Base-by-base conservation (phyloP, 768 basidiomycete species). In the Lactarius tabidus region DNA sequence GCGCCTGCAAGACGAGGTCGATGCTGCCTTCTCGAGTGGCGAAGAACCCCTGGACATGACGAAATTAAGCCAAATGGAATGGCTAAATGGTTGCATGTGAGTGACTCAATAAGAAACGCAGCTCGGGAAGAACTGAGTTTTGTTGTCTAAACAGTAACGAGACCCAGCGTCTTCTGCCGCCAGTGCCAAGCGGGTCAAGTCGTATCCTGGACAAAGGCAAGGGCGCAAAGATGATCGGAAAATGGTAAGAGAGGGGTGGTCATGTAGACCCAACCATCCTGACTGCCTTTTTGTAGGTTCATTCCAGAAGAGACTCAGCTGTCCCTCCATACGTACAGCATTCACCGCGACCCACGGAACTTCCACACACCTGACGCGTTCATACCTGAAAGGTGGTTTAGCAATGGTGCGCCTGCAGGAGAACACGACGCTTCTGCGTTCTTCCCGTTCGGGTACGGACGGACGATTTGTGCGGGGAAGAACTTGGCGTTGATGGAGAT, bases 381-480 rank as follows among this genome's bases (percentile, higher is more conserved):
- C 36, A 2, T 59, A 6, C 57, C 57, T 4, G 18, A 59, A 38
- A n/a, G 57, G 4, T 59, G 57, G 57, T 23, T 59, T 6, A n/a
- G 26, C 29, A 31, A 31, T 1, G 54, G 29, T 5, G 33, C 31
- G 23, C 31, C 29, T 2, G n/a, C 17, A 5, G 33, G 33, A 23
- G 58, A 35, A n/a, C 55, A 55, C 45, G 56, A 70, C 57, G 33
- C 57, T 5, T 18, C 18, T 6, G 67, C 69, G 29, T 71, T 67
- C 59, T 64, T 67, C 36, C 67, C 71, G 15, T 69, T 69, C 29
- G 69, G 69, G 23, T 59, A 56, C 26, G 71, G 71, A 7, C 70
- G 70, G 20, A 55, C 59, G 29, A 63, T 54, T 2, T 71, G 71
- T 57, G 65, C 60, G 8, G 71, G 71, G 18, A 66, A 65, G 52